These are phyloP conservation scores for Lachancea mirantina DNA, from an alignment of 805 yeast genomes.

Conservation along the genomic window DNA sequence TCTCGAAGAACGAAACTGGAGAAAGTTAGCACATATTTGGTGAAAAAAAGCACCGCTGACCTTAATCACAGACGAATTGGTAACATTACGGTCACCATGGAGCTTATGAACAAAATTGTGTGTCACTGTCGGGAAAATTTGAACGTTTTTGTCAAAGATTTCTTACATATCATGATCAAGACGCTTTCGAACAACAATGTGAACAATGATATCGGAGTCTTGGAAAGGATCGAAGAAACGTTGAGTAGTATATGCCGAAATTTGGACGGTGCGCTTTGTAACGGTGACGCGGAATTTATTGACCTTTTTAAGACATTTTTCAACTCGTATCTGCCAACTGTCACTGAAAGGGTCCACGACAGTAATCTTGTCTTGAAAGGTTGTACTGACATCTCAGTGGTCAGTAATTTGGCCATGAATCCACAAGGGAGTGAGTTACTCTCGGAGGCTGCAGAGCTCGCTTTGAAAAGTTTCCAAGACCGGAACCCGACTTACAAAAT, in stretches of 20 bases:
- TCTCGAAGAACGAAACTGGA: constrained; percentile 83
- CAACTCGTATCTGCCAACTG: constrained; percentile 25
- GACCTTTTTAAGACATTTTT: constrained; percentile 37
- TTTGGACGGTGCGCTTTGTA: constrained; percentile 55
- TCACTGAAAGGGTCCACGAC: constrained; percentile 20
- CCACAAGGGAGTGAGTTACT: constrained; percentile 25
- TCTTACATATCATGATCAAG: constrained; percentile 49
- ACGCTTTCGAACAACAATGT: constrained; percentile 35
- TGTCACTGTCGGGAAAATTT: constrained; percentile 75
- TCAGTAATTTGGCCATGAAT: constrained; percentile 23
- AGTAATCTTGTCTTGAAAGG: constrained; percentile 27
- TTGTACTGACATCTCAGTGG: constrained; percentile 27
- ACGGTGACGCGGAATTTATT: constrained; percentile 57
- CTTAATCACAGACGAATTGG: constrained; percentile 59
- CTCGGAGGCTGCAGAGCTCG: constrained; percentile 19
- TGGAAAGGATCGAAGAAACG: constrained; percentile 45
- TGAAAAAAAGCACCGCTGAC: constrained; percentile 55
- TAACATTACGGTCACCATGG: constrained; percentile 75
- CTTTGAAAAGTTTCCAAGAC: constrained; percentile 24
- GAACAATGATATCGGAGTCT: constrained; percentile 54
- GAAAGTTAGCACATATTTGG: constrained; percentile 69
- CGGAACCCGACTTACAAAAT: constrained; percentile 20
- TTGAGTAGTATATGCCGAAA: constrained; percentile 42
- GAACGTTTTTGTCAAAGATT: constrained; percentile 69
- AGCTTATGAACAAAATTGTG: constrained; percentile 60